Conservation (phyloP, 106 monocot species). For the Gastrodia elata region DNA sequence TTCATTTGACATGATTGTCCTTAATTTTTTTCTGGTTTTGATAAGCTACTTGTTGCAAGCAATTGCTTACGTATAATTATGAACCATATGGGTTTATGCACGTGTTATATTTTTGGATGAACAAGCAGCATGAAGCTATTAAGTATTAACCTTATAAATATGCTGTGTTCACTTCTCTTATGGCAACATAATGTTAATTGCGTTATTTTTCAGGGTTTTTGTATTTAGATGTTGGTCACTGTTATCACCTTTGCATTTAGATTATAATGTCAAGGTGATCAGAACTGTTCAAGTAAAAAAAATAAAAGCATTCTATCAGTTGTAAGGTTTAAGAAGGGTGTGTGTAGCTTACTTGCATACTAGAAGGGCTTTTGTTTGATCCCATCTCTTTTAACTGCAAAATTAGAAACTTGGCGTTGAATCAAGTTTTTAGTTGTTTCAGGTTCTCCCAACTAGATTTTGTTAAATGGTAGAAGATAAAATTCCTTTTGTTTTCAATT, state of each 20-base stretch:
- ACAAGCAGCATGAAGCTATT: too few species aligned
- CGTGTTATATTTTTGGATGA: neutral
- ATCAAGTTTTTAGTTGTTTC: neutral
- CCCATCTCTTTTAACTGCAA: neutral
- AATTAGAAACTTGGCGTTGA: neutral
- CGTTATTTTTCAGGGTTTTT: too few species aligned
- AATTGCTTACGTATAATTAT: neutral
- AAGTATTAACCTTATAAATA: too few species aligned
- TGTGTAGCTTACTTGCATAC: too few species aligned
- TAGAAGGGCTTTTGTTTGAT: neutral
- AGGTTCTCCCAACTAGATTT: neutral
- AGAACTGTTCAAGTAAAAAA: neutral
- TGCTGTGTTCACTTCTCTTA: too few species aligned
- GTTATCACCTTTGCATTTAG: too few species aligned
- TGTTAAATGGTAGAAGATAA: neutral
- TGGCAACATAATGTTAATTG: too few species aligned
- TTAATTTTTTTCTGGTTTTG: too few species aligned
- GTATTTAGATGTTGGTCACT: too few species aligned
- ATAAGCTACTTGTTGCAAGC: too few species aligned
- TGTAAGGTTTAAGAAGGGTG: too few species aligned
- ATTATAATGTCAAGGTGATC: too few species aligned
- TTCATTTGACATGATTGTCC: neutral
- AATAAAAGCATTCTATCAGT: neutral
- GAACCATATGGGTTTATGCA: neutral
- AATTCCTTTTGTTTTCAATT: neutral